Percentiles rank a stretch among this genome's conserved stretches.
These are phyloP conservation scores for Heliamphora pulchella DNA, from an alignment of 179 eudicot species.

Conservation along the genomic window DNA sequence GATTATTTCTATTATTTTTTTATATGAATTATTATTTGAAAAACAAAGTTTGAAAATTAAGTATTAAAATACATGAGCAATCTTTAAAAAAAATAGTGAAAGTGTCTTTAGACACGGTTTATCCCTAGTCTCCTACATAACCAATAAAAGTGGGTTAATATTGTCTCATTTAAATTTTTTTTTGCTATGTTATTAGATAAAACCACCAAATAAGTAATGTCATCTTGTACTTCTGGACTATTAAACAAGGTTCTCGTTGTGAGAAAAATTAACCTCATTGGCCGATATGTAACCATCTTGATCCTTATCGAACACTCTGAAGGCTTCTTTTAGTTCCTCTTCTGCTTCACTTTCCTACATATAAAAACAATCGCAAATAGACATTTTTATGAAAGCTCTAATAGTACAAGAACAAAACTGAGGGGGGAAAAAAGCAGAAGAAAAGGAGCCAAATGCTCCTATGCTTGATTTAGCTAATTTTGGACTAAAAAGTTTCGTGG, in stretches of 20 bases:
- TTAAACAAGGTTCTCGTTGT: no score
- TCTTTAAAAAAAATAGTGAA: no score
- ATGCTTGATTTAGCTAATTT: neutral
- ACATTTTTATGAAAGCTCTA: neutral
- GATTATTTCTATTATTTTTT: no score
- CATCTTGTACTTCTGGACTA: neutral
- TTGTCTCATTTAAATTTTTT: no score
- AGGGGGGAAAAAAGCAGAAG: neutral
- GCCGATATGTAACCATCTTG: slow-evolving; percentile 16
- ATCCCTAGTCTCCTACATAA: no score
- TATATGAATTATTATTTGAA: no score
- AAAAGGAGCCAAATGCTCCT: neutral
- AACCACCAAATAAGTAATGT: no score
- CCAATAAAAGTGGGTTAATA: no score
- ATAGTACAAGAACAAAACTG: neutral
- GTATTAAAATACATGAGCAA: no score
- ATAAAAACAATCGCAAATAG: neutral
- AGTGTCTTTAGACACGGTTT: no score
- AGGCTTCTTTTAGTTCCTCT: slow-evolving; percentile 11
- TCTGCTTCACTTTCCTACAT: slow-evolving; percentile 10
- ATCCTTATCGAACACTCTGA: slow-evolving; percentile 12
- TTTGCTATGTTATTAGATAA: neutral
- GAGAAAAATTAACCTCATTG: slow-evolving; percentile 2
- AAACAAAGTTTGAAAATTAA: no score
- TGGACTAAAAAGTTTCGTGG: no score